A percentile compares a stretch with the other conserved stretches of the same genome.
Conservation (phyloP, 371 early-diverging fungal genomes). For the Scutellospora calospora region DNA sequence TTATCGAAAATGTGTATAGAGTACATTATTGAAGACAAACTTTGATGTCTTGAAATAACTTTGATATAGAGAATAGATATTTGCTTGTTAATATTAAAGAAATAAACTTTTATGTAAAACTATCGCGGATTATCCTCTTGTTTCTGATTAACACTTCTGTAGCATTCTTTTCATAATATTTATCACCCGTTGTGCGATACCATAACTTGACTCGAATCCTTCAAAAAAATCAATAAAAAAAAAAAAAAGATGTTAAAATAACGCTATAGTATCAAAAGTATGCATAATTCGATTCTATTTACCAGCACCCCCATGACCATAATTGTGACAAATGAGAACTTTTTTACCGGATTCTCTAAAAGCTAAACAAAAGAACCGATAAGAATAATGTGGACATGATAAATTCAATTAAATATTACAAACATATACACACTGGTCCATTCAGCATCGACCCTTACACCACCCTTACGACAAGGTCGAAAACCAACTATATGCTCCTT, state of each 20-base stretch:
- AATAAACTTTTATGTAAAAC: no score
- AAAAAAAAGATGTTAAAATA: neutral
- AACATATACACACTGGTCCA: constrained; percentile 42
- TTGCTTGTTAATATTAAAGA: no score
- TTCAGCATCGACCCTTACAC: constrained; percentile 77
- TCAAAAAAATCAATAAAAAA: constrained; percentile 3
- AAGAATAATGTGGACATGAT: no score
- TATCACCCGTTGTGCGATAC: constrained; percentile 3
- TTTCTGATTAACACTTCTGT: no score
- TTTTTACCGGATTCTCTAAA: constrained; percentile 44
- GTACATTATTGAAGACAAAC: no score
- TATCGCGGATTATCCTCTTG: no score
- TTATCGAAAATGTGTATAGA: no score
- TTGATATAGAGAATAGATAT: no score
- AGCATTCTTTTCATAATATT: neutral
- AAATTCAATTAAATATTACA: neutral
- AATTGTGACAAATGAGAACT: constrained; percentile 73
- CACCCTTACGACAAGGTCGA: constrained; percentile 75
- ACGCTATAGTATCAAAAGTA: constrained; percentile 1
- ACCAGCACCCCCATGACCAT: constrained; percentile 85
- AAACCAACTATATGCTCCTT: constrained; percentile 76
- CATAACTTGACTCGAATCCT: constrained; percentile 36
- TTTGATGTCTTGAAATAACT: no score
- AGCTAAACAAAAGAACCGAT: constrained; percentile 6
- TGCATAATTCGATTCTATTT: constrained; percentile 36